Conservation (phyloP, 139 green algal species). For the Gonium pectorale region DNA sequence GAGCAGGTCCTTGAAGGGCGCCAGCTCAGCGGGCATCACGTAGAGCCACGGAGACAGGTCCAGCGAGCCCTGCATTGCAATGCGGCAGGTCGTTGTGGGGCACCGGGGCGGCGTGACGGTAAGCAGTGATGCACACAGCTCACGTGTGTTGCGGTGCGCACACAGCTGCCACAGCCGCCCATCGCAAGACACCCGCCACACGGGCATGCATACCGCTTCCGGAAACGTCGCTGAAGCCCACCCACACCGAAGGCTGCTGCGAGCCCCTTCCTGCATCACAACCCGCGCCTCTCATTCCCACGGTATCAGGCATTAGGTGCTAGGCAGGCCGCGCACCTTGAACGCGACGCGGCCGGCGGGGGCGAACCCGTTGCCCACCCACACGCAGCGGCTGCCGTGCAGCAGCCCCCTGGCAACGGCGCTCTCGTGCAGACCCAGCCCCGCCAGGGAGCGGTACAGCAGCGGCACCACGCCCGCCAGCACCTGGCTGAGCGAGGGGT, state of each 20-base stretch:
- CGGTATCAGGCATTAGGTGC: too few relatives aligned
- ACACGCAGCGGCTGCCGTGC: slow-evolving; percentile 68
- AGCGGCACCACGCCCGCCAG: slow-evolving; percentile 73
- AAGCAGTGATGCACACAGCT: too few relatives aligned
- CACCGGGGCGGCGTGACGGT: neutral
- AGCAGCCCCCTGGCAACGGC: slow-evolving; percentile 63
- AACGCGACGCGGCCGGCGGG: slow-evolving; percentile 69
- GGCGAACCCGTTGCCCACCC: slow-evolving; percentile 81
- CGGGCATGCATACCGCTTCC: too few relatives aligned
- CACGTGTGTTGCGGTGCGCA: too few relatives aligned
- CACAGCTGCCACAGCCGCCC: too few relatives aligned
- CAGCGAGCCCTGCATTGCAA: slow-evolving; percentile 64
- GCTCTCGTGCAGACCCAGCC: slow-evolving; percentile 55
- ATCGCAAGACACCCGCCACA: too few relatives aligned
- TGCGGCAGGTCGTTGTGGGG: neutral
- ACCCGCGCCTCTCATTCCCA: too few relatives aligned
- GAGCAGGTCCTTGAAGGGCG: slow-evolving; percentile 78
- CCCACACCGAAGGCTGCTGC: too few relatives aligned
- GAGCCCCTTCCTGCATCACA: too few relatives aligned
- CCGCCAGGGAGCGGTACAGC: slow-evolving; percentile 64
- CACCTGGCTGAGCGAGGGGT: slow-evolving; percentile 49
- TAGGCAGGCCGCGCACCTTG: slow-evolving; percentile 47
- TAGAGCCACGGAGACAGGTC: slow-evolving; percentile 80
- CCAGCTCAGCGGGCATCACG: slow-evolving; percentile 77
- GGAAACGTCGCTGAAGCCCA: too few relatives aligned